Conservation (phyloP, 352 stramenopile genomes). For the Globisporangium okanoganense region DNA sequence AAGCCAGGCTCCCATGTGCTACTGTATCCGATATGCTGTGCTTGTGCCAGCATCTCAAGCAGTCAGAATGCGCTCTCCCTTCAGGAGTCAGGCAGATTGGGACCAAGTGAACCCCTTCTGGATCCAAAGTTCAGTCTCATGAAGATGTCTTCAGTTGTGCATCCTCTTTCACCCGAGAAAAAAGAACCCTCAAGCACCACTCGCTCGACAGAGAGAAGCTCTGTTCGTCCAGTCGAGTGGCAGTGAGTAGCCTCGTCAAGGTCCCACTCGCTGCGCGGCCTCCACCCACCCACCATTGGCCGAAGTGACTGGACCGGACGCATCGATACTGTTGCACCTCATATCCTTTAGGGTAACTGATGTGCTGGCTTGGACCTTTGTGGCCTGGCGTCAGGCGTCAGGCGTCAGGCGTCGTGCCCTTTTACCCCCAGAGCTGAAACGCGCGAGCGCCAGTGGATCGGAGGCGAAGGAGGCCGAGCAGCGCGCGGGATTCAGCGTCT, state of each 20-base stretch:
- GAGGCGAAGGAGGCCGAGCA: neutral
- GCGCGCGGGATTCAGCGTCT: neutral
- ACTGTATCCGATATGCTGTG: no score
- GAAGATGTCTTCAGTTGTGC: no score
- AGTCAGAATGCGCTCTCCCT: no score
- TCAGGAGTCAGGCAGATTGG: no score
- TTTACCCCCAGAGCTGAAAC: neutral
- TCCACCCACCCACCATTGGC: neutral
- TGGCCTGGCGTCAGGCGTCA: no score
- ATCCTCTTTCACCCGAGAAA: neutral
- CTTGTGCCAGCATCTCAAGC: no score
- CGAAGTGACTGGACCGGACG: neutral
- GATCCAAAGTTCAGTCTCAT: no score
- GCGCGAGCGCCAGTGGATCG: neutral
- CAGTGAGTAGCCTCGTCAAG: neutral
- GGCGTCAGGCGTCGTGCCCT: neutral
- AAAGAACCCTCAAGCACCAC: neutral
- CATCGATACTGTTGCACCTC: neutral
- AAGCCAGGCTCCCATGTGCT: no score
- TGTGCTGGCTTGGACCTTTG: neutral
- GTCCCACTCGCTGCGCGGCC: neutral
- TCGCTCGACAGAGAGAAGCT: neutral
- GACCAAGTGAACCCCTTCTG: no score
- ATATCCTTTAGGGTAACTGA: neutral
- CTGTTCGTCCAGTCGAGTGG: neutral